Percentiles rank a stretch among this genome's conserved stretches.
Conservation (phyloP, 768 basidiomycete genomes). For the Epithele typhae region DNA sequence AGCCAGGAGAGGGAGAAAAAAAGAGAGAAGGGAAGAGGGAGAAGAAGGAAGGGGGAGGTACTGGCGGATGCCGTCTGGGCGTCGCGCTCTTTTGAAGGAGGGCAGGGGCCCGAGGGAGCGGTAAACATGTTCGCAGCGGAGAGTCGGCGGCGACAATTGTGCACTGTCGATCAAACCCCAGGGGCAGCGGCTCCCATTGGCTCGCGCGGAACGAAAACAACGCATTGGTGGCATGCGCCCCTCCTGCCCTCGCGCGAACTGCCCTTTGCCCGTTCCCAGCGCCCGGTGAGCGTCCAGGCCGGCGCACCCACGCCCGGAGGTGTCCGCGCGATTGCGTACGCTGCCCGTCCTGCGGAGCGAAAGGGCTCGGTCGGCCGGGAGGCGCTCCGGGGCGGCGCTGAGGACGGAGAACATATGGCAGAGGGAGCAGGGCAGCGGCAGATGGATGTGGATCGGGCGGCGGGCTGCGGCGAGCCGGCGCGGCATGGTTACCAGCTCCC, state of each 20-base stretch:
- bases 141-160: background rate
- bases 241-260: background rate
- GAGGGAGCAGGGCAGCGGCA: too few relatives aligned
- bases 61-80: constrained; percentile 14
- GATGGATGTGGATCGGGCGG: background rate
- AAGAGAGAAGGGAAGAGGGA: constrained; percentile 23
- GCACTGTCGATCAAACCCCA: background rate
- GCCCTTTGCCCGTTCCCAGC: too few relatives aligned
- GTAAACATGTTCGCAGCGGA: too few relatives aligned
- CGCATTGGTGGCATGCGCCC: background rate
- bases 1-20: constrained; percentile 23
- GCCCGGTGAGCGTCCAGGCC: too few relatives aligned
- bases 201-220: constrained; percentile 6
- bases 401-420: too few relatives aligned
- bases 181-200: constrained; percentile 3
- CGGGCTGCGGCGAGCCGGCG: background rate
- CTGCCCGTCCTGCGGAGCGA: too few relatives aligned
- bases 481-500: constrained; percentile 10
- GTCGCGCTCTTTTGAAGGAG: background rate
- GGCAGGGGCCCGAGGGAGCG: constrained; percentile 4
- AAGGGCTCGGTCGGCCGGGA: too few relatives aligned
- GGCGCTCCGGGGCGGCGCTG: too few relatives aligned
- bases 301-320: too few relatives aligned
- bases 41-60: constrained; percentile 20
- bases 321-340: too few relatives aligned